Evolutionary conservation across 805 yeast genomes (phyloP), one percentile per base, ranked within the genome.

Genomic region (Nakazawaea pomicola): DNA sequence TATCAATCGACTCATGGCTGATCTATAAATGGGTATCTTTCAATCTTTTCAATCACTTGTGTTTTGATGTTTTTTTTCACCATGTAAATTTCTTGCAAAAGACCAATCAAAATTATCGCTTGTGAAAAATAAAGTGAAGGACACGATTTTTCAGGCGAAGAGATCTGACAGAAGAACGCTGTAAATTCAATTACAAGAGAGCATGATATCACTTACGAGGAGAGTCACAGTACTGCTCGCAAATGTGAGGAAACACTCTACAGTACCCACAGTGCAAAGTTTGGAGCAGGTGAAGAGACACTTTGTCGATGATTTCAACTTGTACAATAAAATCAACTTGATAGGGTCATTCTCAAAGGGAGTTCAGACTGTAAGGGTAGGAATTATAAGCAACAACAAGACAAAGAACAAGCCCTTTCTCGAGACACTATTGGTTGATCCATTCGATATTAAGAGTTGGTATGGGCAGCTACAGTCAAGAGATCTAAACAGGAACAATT

Each of bases 391-490:
- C 7, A 42, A 42, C 18, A 36, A 37, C 12, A 2, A 15, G 21
- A n/a, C n/a, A n/a, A 14, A 19, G 8, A 42, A 28, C 28, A 40
- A 44, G 30, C 19, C 12, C 10, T 21, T 44, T 14, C 16, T 41
- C 11, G 40, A 40, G 27, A 35, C 40, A 7, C 17, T 40, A 9
- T 17, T 44, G 10, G 37, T 37, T 12, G 45, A 44, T 33, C 47
- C 47, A 11, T 38, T 40, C 16, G 47, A 44, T 35, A 28, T 29
- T 6, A 24, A 37, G 29, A 15, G 23, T 12, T 44, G 47, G 47
- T 41, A 44, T 33, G 11, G 16, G 6, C 32, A 40, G 4, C 33
- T 44, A 18, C 31, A 31, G 16, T 12, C 20, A 3, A 31, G 47
- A 33, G 38, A 37, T 20, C 35, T 41, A 35, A 31, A 14, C 3